Percentiles rank a stretch among this genome's conserved stretches.
Conservation (phyloP, 176 grass and related monocot species). For the Saccharum spontaneum region DNA sequence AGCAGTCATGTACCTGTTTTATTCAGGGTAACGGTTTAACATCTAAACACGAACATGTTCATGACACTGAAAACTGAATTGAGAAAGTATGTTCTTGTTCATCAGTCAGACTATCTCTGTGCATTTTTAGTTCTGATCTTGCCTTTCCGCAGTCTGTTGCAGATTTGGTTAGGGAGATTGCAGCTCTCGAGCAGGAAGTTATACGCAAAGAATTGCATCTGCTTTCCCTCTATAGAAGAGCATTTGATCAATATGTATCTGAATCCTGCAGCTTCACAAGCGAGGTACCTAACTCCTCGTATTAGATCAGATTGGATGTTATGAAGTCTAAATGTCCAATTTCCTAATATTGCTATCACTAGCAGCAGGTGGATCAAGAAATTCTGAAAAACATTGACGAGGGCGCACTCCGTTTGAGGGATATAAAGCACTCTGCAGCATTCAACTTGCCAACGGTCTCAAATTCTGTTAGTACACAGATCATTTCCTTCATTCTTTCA, state of each 20-base stretch:
- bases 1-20: not conserved
- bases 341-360: conserved; percentile 22
- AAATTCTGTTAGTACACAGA: conserved; percentile 37
- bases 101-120: not conserved
- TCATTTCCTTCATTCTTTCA: conserved; percentile 15
- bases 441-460: conserved; percentile 42
- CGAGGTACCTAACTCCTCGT: conserved; percentile 28
- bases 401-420: conserved; percentile 43
- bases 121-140: conserved; percentile 43
- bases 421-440: conserved; percentile 49
- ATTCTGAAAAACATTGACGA: conserved; percentile 37
- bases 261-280: conserved; percentile 44
- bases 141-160: conserved; percentile 51
- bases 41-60: not conserved
- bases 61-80: not conserved
- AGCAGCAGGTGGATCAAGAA: conserved; percentile 52
- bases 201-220: conserved; percentile 77
- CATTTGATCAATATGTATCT: conserved; percentile 67
- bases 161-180: conserved; percentile 84
- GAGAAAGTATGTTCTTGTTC: not conserved
- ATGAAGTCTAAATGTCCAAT: not conserved
- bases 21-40: not conserved
- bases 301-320: conserved; percentile 9
- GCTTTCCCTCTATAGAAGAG: conserved; percentile 73
- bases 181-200: conserved; percentile 84